Conservation (phyloP, 2,329 filamentous ascomycete genomes). For the Metarhizium brunneum region DNA sequence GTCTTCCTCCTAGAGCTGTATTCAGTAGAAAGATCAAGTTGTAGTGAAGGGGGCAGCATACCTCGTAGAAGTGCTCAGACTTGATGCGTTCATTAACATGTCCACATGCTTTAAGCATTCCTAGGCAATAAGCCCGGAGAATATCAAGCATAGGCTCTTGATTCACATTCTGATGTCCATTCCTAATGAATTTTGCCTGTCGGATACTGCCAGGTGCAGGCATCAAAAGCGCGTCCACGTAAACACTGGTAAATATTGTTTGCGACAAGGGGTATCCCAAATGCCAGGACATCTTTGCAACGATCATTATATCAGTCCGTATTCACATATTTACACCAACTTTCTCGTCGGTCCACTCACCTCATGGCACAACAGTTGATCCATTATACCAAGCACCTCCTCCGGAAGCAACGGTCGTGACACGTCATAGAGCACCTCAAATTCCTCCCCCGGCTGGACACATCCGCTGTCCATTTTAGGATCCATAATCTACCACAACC, state of each 20-base stretch:
- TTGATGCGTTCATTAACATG: slow-evolving; percentile 70
- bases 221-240: slow-evolving; percentile 75
- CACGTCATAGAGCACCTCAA: slow-evolving; percentile 77
- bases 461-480: slow-evolving; percentile 97
- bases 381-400: slow-evolving; percentile 87
- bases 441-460: slow-evolving; percentile 65
- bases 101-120: slow-evolving; percentile 72
- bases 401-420: slow-evolving; percentile 57
- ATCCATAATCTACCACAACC: slow-evolving; percentile 74
- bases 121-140: slow-evolving; percentile 78
- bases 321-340: not conserved
- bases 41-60: slow-evolving; percentile 21
- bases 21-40: not conserved
- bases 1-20: slow-evolving; percentile 67
- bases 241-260: slow-evolving; percentile 85
- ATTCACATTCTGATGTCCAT: slow-evolving; percentile 17
- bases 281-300: slow-evolving; percentile 80
- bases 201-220: slow-evolving; percentile 55
- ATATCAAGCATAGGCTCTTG: slow-evolving; percentile 48
- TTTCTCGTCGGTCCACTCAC: slow-evolving; percentile 33
- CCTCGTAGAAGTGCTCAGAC: slow-evolving; percentile 86
- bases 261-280: slow-evolving; percentile 92
- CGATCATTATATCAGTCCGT: not conserved
- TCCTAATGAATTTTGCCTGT: slow-evolving; percentile 52
- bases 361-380: slow-evolving; percentile 84